A percentile compares a stretch with the other conserved stretches of the same genome.
Conservation (phyloP, 1,284 basidiomycete species). For the Cronartium quercuum region DNA sequence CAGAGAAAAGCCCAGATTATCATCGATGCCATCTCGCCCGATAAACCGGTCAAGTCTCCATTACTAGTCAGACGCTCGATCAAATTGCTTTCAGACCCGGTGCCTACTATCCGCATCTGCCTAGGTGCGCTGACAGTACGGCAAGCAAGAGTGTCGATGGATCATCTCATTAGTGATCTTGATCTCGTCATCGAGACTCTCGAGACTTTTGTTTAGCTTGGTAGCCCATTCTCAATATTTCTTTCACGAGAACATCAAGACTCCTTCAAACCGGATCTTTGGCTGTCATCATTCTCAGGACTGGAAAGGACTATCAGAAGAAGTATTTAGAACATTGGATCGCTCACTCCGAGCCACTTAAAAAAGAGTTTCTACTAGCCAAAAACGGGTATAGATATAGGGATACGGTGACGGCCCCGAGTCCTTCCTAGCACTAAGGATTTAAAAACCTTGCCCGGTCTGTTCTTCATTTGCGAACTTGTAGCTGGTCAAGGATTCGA, state of each 20-base stretch:
- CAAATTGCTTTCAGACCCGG: not conserved
- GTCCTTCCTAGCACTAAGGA: no score
- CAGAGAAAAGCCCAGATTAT: conserved; percentile 4
- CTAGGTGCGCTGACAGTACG: conserved; percentile 42
- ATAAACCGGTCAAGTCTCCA: conserved; percentile 29
- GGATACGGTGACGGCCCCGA: no score
- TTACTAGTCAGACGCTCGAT: not conserved
- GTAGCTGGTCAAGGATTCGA: no score
- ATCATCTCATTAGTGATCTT: conserved; percentile 59
- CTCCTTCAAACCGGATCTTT: no score
- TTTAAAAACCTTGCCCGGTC: no score
- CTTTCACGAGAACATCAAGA: not conserved
- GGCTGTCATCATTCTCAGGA: no score
- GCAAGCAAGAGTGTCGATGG: conserved; percentile 46
- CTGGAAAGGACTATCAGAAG: no score
- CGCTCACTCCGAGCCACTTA: no score
- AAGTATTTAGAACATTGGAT: no score
- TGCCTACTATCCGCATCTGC: not conserved
- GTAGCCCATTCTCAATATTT: not conserved
- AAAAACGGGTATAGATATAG: no score
- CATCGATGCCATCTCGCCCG: conserved; percentile 9
- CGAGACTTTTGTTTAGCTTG: conserved; percentile 7
- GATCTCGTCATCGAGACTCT: conserved; percentile 52
- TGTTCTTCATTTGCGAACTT: no score
- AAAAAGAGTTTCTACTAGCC: no score